phyloP scores from a whole-genome alignment of 495 filamentous ascomycete genomes.

The Articulospora tetracladia region DNA sequence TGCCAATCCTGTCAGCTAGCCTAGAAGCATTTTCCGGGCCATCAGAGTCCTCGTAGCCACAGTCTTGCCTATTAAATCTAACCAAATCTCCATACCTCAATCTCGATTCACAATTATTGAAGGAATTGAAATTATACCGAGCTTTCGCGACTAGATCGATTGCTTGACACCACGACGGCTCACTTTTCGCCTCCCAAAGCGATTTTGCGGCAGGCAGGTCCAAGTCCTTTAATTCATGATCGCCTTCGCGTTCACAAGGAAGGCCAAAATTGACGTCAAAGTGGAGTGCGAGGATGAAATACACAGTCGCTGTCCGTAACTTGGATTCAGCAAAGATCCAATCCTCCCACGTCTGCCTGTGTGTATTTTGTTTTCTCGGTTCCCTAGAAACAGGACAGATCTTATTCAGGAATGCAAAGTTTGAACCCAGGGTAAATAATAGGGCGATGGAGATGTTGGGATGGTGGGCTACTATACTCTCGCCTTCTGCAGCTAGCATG shows the following conservation, averaged over 20 bases:
- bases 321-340: slow-evolving; percentile 11
- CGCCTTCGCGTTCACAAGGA: slow-evolving; percentile 1
- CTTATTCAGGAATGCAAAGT: background rate
- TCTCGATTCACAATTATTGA: background rate
- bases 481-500: background rate
- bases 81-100: slow-evolving; percentile 4
- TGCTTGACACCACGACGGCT: background rate
- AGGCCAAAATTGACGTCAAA: slow-evolving; percentile 10
- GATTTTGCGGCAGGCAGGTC: slow-evolving; percentile 3
- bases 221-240: slow-evolving; percentile 1
- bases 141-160: background rate
- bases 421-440: background rate
- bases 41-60: background rate
- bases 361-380: background rate
- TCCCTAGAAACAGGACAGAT: background rate
- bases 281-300: slow-evolving; percentile 4
- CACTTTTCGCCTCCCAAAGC: slow-evolving; percentile 6
- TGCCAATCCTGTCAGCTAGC: background rate
- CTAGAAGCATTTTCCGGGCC: background rate
- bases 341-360: slow-evolving; percentile 1
- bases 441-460: background rate
- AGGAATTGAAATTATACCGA: background rate
- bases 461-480: slow-evolving; percentile 1
- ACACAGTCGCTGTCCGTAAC: slow-evolving; percentile 2
- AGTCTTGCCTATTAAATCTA: background rate